Evolutionary conservation across 495 filamentous ascomycete species (phyloP).

Genomic region (Hypoxylon subgilvum): DNA sequence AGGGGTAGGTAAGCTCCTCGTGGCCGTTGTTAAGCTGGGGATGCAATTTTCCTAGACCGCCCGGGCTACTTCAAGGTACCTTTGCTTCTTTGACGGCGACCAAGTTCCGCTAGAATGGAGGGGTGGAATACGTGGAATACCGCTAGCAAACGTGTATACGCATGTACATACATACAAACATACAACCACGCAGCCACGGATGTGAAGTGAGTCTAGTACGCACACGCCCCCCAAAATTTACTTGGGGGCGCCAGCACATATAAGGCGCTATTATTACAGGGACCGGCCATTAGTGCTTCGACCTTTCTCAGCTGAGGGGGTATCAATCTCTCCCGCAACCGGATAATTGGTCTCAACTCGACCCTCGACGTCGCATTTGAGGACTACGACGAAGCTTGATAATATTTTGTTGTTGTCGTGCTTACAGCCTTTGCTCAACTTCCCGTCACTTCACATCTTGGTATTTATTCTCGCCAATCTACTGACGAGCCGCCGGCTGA

Average conservation of each 20-base stretch:
- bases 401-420: slow-evolving; percentile 3
- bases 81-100: neutral
- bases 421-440: slow-evolving; percentile 15
- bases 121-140: neutral
- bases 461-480: neutral
- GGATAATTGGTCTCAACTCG: slow-evolving; percentile 31
- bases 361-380: slow-evolving; percentile 34
- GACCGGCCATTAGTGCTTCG: slow-evolving; percentile 14
- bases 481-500: slow-evolving; percentile 18
- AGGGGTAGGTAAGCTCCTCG: slow-evolving; percentile 21
- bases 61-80: slow-evolving; percentile 14
- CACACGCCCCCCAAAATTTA: too few species aligned
- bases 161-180: neutral
- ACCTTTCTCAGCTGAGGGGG: slow-evolving; percentile 34
- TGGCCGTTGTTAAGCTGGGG: slow-evolving; percentile 20
- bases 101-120: neutral
- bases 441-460: too few species aligned
- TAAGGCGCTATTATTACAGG: too few species aligned
- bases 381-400: slow-evolving; percentile 8
- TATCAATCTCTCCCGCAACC: slow-evolving; percentile 28
- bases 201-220: too few species aligned
- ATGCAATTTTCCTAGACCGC: slow-evolving; percentile 10
- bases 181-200: too few species aligned
- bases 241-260: too few species aligned
- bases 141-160: neutral